A percentile compares a stretch with the other conserved stretches of the same genome.
Conservation (phyloP, 2,329 filamentous ascomycete species). For the Fusarium drepaniforme region DNA sequence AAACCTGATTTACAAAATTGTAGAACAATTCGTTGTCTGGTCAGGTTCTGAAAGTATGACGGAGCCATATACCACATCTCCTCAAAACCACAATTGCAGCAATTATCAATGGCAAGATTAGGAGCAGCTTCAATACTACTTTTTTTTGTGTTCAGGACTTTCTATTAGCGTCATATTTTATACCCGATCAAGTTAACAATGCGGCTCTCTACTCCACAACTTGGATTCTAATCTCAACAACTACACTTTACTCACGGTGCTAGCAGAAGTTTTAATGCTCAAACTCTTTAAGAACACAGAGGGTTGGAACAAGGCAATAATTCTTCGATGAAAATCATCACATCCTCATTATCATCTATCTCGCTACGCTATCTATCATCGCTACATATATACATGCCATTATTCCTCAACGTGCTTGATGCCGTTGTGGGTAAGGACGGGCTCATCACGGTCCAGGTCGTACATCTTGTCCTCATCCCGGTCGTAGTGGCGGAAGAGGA, state of each 20-base stretch:
- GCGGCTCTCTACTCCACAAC: background rate
- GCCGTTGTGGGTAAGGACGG: conserved; percentile 33
- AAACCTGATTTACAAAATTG: background rate
- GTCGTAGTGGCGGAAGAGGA: conserved; percentile 54
- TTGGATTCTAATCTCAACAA: background rate
- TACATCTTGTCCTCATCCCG: conserved; percentile 54
- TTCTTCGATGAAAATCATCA: background rate
- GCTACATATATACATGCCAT: background rate
- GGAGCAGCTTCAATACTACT: no score
- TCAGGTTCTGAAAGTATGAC: no score
- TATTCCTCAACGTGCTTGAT: conserved; percentile 37
- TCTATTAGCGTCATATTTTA: background rate
- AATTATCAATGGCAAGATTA: no score
- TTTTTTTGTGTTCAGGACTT: no score
- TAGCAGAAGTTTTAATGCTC: background rate
- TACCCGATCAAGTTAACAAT: background rate
- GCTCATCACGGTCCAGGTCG: conserved; percentile 52
- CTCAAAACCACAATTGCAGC: no score
- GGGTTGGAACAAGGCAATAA: background rate
- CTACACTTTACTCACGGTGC: no score
- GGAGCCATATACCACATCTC: no score
- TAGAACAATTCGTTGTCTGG: background rate
- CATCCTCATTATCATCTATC: background rate
- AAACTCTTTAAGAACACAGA: background rate
- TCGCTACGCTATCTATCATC: background rate